Evolutionary conservation across 2,329 filamentous ascomycete genomes (phyloP).

Genomic region (Clarireedia paspali): DNA sequence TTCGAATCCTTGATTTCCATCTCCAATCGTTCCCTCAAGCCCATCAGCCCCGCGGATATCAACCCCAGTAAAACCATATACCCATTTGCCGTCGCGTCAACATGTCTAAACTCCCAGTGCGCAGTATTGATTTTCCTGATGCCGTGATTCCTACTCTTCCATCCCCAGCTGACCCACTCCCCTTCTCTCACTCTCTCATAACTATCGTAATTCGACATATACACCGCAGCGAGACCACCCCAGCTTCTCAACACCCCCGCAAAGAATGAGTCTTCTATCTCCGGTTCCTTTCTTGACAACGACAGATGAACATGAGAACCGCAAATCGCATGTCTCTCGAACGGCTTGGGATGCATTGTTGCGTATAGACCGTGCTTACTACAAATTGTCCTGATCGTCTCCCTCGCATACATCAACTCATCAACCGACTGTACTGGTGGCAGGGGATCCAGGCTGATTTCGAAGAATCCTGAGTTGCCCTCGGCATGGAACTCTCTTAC

Average conservation of each 20-base stretch:
- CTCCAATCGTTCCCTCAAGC: constrained; percentile 37
- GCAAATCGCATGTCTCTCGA: not conserved
- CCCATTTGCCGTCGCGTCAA: constrained; percentile 73
- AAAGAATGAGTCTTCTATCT: not conserved
- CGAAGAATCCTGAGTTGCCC: constrained; percentile 65
- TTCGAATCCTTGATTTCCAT: constrained; percentile 44
- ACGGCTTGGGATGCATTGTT: constrained; percentile 65
- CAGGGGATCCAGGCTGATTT: constrained; percentile 59
- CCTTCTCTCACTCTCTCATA: constrained; percentile 53
- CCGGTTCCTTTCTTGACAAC: not conserved
- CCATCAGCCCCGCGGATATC: constrained; percentile 49
- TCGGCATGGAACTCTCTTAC: constrained; percentile 70
- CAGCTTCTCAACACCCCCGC: not conserved
- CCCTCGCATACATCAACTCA: constrained; percentile 59
- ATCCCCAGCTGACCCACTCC: constrained; percentile 72
- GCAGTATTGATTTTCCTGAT: constrained; percentile 57
- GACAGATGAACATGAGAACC: not conserved
- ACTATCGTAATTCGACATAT: constrained; percentile 48
- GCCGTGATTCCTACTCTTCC: constrained; percentile 68
- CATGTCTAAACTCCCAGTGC: constrained; percentile 68
- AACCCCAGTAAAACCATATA: constrained; percentile 60
- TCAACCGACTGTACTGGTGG: constrained; percentile 62
- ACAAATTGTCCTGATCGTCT: constrained; percentile 58
- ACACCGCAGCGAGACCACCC: constrained; percentile 20
- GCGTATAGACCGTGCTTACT: constrained; percentile 54